These are phyloP conservation scores for Aureobasidium sp. DNA, from an alignment of 2,329 filamentous ascomycete genomes.

Conservation along the genomic window DNA sequence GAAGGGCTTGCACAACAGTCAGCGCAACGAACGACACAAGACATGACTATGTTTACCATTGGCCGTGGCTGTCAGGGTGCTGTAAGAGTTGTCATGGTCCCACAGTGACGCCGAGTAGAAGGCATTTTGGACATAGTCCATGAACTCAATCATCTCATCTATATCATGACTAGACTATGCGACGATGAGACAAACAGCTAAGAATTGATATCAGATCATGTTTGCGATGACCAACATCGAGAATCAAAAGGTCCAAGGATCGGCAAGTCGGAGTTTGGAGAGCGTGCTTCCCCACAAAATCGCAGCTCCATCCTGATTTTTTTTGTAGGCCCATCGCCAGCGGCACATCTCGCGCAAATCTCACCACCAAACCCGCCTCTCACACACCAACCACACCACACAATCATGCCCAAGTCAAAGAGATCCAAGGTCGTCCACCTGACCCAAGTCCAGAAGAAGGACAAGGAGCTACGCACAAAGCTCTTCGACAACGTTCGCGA, in stretches of 20 bases:
- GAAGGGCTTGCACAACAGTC: slow-evolving; percentile 50
- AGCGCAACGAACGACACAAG: background rate
- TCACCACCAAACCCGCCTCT: background rate
- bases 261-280: background rate
- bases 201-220: background rate
- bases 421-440: slow-evolving; percentile 82
- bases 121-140: slow-evolving; percentile 90
- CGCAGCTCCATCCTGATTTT: slow-evolving; percentile 6
- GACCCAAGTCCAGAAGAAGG: slow-evolving; percentile 87
- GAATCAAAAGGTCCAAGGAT: background rate
- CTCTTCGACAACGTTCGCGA: slow-evolving; percentile 85
- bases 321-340: background rate
- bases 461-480: slow-evolving; percentile 78
- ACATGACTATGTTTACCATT: slow-evolving; percentile 42
- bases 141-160: slow-evolving; percentile 75
- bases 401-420: slow-evolving; percentile 90
- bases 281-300: background rate
- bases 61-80: slow-evolving; percentile 72
- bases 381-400: slow-evolving; percentile 11
- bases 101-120: slow-evolving; percentile 82
- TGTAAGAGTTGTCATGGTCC: slow-evolving; percentile 89
- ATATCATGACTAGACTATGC: slow-evolving; percentile 1
- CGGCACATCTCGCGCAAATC: background rate
- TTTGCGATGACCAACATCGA: background rate
- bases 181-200: background rate